Evolutionary conservation across 2,329 filamentous ascomycete species (phyloP).

Genomic region (Pseudopithomyces maydicus): DNA sequence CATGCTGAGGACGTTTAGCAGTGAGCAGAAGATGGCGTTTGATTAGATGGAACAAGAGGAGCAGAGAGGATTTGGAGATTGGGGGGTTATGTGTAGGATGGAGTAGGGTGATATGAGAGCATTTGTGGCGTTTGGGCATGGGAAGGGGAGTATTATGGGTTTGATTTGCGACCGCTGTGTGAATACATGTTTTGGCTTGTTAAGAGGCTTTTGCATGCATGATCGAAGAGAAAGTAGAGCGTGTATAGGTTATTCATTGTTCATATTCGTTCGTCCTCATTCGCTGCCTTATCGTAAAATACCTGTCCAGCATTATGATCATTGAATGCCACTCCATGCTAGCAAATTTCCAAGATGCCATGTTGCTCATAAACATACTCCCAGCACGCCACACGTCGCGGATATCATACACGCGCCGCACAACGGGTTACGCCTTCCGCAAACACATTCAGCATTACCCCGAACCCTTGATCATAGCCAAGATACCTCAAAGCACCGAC

Average conservation of each 20-base stretch:
- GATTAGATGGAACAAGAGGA: conserved; percentile 6
- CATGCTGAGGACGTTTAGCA: conserved; percentile 46
- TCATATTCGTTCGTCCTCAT: neutral
- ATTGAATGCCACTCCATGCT: neutral
- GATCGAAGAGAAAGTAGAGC: neutral
- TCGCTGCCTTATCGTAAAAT: neutral
- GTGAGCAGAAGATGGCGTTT: conserved; percentile 24
- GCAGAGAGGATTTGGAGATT: neutral
- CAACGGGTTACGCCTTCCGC: neutral
- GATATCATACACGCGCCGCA: neutral
- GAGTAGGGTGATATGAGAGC: neutral
- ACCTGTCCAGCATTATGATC: neutral
- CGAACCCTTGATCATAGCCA: neutral
- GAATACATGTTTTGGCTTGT: neutral
- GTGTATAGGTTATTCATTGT: neutral
- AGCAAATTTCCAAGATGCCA: neutral
- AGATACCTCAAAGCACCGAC: neutral
- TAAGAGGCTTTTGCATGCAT: neutral
- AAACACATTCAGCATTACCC: neutral
- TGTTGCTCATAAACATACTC: neutral
- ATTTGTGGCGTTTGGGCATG: conserved; percentile 11
- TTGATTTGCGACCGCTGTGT: neutral
- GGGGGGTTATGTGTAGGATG: neutral
- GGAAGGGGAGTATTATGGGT: conserved; percentile 1
- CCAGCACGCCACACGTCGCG: neutral